Evolutionary conservation across 768 basidiomycete genomes (phyloP), one percentile per base, ranked within the genome.

Genomic region (Termitomyces sp.): DNA sequence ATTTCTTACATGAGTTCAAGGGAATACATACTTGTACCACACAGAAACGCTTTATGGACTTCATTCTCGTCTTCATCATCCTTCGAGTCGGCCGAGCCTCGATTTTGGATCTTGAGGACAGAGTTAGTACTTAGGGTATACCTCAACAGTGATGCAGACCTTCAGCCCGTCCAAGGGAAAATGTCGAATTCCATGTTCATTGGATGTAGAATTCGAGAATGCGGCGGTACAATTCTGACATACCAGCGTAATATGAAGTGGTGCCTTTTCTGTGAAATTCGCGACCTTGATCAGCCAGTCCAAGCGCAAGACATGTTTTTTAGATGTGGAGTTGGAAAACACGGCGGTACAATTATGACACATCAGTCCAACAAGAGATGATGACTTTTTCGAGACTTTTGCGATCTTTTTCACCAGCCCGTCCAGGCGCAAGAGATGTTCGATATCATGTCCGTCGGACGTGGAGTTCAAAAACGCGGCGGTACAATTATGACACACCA

Each of bases 1-100:
- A 8, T 15, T 6, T 68, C 81, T 69, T 57, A 83, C 83, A 74
- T 71, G 53, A 77, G 77, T 45, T 76, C 70, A 15, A 83, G 67
- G 81, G 81, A 84, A 29, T 17, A 4, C 38, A 38, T 4, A 38
- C 34, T 25, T 25, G 25, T 25, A 25, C 25, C 25, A 25, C 25
- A 25, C 25, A 25, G 25, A 25, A 25, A 25, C 25, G 25, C 25
- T 25, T 25, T 25, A 25, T 25, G 25, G 25, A 25, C 34, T 34
- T 34, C 34, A 34, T 34, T 8, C 34, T 9, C 29, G 5, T 29
- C 29, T 11, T 6, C 25, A 20, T 14, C 25, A n/a, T 10, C 45
- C 20, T 9, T 46, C 17, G n/a, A 46, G 8, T 46, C 8, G 6
- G 4, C 6, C 8, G 11, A 20, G 7, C 45, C 6, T 31, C 48